Percentiles rank a stretch among this genome's conserved stretches.
phyloP scores from a whole-genome alignment of 768 basidiomycete genomes.

The Mycena floridula region DNA sequence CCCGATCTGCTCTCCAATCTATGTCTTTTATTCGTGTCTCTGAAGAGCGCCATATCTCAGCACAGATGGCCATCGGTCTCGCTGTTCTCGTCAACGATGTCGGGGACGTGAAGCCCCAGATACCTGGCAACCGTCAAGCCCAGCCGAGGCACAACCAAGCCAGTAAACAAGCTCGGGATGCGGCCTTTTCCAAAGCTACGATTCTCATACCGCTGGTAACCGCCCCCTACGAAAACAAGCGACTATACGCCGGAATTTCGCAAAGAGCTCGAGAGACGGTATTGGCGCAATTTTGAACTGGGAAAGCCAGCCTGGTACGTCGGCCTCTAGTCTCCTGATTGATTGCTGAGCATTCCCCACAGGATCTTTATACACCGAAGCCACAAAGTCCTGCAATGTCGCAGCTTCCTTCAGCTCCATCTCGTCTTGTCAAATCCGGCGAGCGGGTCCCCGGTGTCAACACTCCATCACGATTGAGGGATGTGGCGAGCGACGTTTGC shows the following conservation, averaged over 20 bases:
- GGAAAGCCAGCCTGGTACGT: conserved; percentile 97
- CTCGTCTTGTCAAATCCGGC: conserved; percentile 66
- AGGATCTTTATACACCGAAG: conserved; percentile 70
- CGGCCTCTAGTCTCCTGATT: conserved; percentile 21
- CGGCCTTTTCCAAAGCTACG: conserved; percentile 65
- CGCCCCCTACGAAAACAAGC: conserved; percentile 56
- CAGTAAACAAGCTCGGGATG: conserved; percentile 36
- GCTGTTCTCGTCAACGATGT: too few species aligned
- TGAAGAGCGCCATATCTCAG: too few species aligned
- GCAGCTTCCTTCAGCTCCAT: conserved; percentile 78
- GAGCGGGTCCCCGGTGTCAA: conserved; percentile 90
- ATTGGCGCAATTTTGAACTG: conserved; percentile 87
- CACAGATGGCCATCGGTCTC: too few species aligned
- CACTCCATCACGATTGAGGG: conserved; percentile 95
- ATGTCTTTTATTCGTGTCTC: too few species aligned
- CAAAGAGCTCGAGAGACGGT: conserved; percentile 78
- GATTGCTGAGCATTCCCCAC: background rate
- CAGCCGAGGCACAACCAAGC: too few species aligned
- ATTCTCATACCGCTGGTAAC: conserved; percentile 74
- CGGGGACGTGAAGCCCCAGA: too few species aligned
- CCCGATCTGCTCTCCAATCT: too few species aligned
- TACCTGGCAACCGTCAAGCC: too few species aligned
- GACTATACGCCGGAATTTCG: conserved; percentile 92
- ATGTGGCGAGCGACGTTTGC: conserved; percentile 99
- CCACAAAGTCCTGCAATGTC: conserved; percentile 90